Conservation (phyloP, 192 early-diverging fungal species). For the Haplosporangium gracile region DNA sequence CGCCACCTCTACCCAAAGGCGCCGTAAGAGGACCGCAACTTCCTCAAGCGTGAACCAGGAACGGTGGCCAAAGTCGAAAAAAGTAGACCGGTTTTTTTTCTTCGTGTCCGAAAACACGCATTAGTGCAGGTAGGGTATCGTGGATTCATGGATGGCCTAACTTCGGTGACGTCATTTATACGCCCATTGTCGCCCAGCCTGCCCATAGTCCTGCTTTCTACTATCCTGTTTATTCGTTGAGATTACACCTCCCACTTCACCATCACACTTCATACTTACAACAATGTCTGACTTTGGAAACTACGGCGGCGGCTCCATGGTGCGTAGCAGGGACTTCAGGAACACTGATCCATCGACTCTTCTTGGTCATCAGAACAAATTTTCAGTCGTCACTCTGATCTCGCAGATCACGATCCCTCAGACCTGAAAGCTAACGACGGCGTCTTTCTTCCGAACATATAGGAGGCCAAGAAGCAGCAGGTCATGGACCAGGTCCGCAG, state of each 20-base stretch:
- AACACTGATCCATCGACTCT: not conserved
- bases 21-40: too few species aligned
- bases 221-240: too few species aligned
- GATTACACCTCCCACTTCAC: not conserved
- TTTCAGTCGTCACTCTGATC: not conserved
- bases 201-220: too few species aligned
- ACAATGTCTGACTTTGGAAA: constrained; percentile 57
- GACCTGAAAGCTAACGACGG: not conserved
- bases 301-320: constrained; percentile 56
- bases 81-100: too few species aligned
- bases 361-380: not conserved
- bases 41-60: too few species aligned
- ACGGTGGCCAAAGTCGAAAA: too few species aligned
- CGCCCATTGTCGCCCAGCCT: too few species aligned
- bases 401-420: not conserved
- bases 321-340: constrained; percentile 10
- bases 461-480: constrained; percentile 74
- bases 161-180: too few species aligned
- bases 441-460: not conserved
- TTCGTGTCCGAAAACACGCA: too few species aligned
- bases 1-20: too few species aligned
- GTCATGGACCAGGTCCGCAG: constrained; percentile 82
- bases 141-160: too few species aligned
- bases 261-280: constrained; percentile 5
- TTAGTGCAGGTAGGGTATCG: too few species aligned